phyloP scores from a whole-genome alignment of 2,329 filamentous ascomycete genomes.

The Talaromyces sp. region DNA sequence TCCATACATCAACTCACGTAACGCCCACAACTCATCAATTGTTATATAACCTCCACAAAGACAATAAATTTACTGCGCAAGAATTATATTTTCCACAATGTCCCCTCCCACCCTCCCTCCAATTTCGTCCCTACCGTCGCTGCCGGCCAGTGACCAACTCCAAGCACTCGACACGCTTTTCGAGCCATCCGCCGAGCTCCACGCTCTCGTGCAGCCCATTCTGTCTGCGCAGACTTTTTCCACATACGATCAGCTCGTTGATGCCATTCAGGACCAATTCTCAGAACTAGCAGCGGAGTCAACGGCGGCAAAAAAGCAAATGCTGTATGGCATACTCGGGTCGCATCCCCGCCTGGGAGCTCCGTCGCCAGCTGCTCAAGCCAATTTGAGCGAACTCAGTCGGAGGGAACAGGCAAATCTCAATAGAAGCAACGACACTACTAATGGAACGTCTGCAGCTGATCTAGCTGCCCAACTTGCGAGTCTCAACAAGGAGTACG shows the following conservation, averaged over 20 bases:
- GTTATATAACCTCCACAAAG: background rate
- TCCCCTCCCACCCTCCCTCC: conserved; percentile 47
- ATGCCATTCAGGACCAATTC: conserved; percentile 60
- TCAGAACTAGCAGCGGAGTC: conserved; percentile 51
- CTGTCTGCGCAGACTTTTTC: conserved; percentile 56
- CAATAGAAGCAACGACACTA: conserved; percentile 34
- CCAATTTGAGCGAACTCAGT: conserved; percentile 66
- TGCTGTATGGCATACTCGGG: conserved; percentile 67
- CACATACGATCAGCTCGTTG: conserved; percentile 66
- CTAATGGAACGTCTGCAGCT: conserved; percentile 38
- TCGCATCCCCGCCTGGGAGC: conserved; percentile 81
- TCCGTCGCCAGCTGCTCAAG: conserved; percentile 43
- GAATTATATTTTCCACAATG: background rate
- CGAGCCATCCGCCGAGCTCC: conserved; percentile 72
- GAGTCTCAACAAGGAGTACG: conserved; percentile 70
- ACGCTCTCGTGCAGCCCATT: conserved; percentile 63
- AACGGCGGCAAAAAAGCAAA: conserved; percentile 47
- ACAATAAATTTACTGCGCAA: background rate
- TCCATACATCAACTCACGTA: background rate
- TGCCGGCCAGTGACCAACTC: conserved; percentile 50
- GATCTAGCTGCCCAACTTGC: conserved; percentile 56
- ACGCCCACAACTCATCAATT: background rate
- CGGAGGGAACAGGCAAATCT: conserved; percentile 76
- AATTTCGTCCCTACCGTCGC: conserved; percentile 50
- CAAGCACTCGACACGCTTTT: conserved; percentile 70